Base-by-base conservation (phyloP, 2,329 filamentous ascomycete genomes). In the Berkeleyomyces rouxiae region DNA sequence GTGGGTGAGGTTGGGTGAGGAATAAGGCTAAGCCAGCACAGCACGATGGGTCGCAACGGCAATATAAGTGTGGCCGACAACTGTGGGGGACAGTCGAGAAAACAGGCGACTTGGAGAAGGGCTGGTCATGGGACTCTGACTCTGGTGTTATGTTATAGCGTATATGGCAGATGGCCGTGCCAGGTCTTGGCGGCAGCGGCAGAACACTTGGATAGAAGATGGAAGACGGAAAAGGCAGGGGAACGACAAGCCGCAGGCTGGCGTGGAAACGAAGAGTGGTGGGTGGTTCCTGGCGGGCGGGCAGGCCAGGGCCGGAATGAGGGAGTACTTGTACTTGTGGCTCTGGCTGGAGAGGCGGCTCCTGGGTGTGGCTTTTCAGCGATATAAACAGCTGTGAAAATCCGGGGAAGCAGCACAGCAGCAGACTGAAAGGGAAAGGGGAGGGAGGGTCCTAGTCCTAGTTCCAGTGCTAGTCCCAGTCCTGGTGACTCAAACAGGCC, bases 371-470 rank as follows among this genome's bases (percentile, higher is more conserved):
- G 23, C 23, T 23, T 23, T 2, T 23, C 23, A 23, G n/a, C n/a
- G 23, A 23, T 23, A 23, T 23, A 13, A 53, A 59, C 31, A 23
- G 37, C 49, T 7, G 46, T 47, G 58, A 47, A 59, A 59, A 59
- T 59, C 58, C 40, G 58, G 58, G 58, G 58, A 43, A 59, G 58
- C 42, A 59, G 47, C 3, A 53, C 9, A 53, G 49, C 13, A 53
- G 43, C 43, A n/a, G 11, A 46, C 13, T 37, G 31, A n/a, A 3
- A 13, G 49, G 49, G 49, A 23, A 53, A 53, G 37, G 49, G 49
- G 49, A 23, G 11, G 43, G 43, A 53, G 49, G 31, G 49, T 33
- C 49, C 49, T 53, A 53, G 49, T 53, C 23, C 23, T 23, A 23
- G 23, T 23, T 23, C 23, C 23, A 23, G 23, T 23, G 23, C 23